Conservation (phyloP, 2,329 filamentous ascomycete genomes). For the Macrophomina tecta region DNA sequence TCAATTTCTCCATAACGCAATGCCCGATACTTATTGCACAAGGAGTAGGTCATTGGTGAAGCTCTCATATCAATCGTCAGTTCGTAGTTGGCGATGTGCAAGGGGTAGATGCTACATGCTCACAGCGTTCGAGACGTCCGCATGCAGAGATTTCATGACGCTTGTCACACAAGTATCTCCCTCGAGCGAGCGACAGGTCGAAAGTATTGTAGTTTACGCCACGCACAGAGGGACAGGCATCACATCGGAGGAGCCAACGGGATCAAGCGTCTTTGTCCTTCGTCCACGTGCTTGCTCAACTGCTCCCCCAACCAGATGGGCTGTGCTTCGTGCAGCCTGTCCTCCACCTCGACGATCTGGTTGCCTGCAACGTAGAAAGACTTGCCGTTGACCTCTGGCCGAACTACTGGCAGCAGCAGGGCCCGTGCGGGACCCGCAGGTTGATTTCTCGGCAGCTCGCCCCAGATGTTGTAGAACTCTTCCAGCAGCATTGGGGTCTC, state of each 20-base stretch:
- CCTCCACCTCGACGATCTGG: conserved; percentile 37
- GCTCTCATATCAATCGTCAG: no score
- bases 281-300: conserved; percentile 34
- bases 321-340: conserved; percentile 35
- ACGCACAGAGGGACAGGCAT: background rate
- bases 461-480: conserved; percentile 31
- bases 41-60: no score
- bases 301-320: conserved; percentile 37
- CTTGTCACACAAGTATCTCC: no score
- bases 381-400: conserved; percentile 33
- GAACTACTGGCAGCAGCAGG: conserved; percentile 35
- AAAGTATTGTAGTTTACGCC: no score
- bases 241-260: conserved; percentile 11
- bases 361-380: conserved; percentile 35
- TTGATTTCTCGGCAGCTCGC: conserved; percentile 33
- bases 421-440: conserved; percentile 35
- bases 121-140: no score
- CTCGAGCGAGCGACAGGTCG: no score
- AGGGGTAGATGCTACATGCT: no score
- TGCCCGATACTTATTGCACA: no score
- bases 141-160: no score
- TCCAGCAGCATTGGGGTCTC: conserved; percentile 28
- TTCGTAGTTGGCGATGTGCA: no score
- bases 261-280: conserved; percentile 32
- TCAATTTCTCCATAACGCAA: no score